phyloP scores from a whole-genome alignment of 1,284 basidiomycete genomes.

The Ganoderma sp. region DNA sequence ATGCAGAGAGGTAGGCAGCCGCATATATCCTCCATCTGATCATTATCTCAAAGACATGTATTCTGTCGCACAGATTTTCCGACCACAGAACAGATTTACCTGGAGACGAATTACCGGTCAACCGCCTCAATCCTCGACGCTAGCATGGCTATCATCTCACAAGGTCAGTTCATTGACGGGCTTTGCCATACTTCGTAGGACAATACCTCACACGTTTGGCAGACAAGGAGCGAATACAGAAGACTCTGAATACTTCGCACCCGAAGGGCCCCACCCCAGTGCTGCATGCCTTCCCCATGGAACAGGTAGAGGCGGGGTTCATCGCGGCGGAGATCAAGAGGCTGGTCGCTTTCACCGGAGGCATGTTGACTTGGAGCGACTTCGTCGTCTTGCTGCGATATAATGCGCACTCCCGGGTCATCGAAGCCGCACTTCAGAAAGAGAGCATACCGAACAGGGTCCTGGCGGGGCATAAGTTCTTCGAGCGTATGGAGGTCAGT shows the following conservation, averaged over 20 bases:
- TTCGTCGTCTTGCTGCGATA: slow-evolving; percentile 85
- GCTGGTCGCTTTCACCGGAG: slow-evolving; percentile 75
- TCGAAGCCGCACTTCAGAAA: slow-evolving; percentile 82
- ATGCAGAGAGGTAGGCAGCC: slow-evolving; percentile 68
- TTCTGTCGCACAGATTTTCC: slow-evolving; percentile 62
- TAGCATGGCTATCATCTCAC: slow-evolving; percentile 80
- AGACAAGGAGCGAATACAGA: slow-evolving; percentile 79
- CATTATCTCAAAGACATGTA: not conserved
- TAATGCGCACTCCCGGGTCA: slow-evolving; percentile 79
- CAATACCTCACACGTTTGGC: not conserved
- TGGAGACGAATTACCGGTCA: slow-evolving; percentile 91
- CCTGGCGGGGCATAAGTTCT: slow-evolving; percentile 87
- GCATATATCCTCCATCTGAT: not conserved
- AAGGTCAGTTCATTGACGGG: slow-evolving; percentile 57
- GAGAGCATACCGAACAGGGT: slow-evolving; percentile 81
- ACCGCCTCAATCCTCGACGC: slow-evolving; percentile 80
- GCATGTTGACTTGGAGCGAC: slow-evolving; percentile 75
- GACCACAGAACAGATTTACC: slow-evolving; percentile 67
- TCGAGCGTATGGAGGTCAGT: slow-evolving; percentile 76
- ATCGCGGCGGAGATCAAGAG: slow-evolving; percentile 86
- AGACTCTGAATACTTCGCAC: slow-evolving; percentile 79
- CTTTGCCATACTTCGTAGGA: not conserved
- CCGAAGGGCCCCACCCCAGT: slow-evolving; percentile 66
- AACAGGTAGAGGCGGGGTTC: slow-evolving; percentile 69
- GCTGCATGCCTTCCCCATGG: slow-evolving; percentile 52